phyloP scores from a whole-genome alignment of 306 rosid genomes.

The Cyclanthera cordifolia region DNA sequence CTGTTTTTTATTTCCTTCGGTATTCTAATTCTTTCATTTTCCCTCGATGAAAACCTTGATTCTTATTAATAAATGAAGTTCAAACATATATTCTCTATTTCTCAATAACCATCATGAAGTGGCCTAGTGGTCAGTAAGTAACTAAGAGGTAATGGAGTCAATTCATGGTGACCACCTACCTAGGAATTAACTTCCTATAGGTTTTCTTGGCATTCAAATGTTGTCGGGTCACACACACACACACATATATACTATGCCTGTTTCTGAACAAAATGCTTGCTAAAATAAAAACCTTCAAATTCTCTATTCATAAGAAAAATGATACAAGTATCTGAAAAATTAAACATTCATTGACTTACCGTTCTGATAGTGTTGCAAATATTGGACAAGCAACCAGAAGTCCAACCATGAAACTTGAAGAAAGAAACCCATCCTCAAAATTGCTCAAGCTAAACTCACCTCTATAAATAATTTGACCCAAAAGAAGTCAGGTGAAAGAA shows the following conservation, averaged over 20 bases:
- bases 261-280: background rate
- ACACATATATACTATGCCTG: background rate
- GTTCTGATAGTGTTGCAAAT: conserved; percentile 46
- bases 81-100: conserved; percentile 1
- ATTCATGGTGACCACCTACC: too few species aligned
- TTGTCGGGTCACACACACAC: too few species aligned
- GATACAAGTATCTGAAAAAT: background rate
- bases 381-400: conserved; percentile 61
- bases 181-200: too few species aligned
- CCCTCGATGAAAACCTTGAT: background rate
- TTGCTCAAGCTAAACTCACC: conserved; percentile 52
- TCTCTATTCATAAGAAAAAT: background rate
- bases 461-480: conserved; percentile 19
- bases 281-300: background rate
- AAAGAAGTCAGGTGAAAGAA: background rate
- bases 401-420: conserved; percentile 73
- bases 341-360: conserved; percentile 20
- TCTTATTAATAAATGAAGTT: background rate
- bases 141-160: too few species aligned
- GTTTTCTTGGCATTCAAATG: too few species aligned
- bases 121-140: too few species aligned
- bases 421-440: conserved; percentile 54
- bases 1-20: background rate
- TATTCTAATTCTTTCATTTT: background rate
- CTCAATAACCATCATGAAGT: too few species aligned